phyloP scores from a whole-genome alignment of 495 filamentous ascomycete species.

The Barbatosphaeria neglecta region DNA sequence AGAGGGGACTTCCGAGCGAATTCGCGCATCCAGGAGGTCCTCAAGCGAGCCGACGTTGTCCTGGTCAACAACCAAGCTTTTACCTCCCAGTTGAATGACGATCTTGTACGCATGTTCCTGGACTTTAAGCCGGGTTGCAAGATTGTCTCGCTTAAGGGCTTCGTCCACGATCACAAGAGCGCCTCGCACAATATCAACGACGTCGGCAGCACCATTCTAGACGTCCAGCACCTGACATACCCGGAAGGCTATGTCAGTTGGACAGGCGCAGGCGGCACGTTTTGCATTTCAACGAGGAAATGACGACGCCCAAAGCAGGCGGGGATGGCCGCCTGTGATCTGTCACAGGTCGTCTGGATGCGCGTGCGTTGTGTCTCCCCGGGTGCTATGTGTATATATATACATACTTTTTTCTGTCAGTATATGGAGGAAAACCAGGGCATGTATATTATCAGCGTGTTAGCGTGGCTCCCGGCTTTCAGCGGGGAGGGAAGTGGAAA shows the following conservation, averaged over 20 bases:
- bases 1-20: constrained; percentile 76
- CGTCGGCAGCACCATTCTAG: constrained; percentile 61
- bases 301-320: constrained; percentile 3
- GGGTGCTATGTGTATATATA: too few relatives aligned
- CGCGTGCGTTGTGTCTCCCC: too few relatives aligned
- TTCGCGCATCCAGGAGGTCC: constrained; percentile 51
- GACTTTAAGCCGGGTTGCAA: constrained; percentile 87
- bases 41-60: constrained; percentile 81
- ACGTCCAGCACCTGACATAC: constrained; percentile 64
- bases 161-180: constrained; percentile 33
- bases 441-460: too few relatives aligned
- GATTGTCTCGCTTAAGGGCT: constrained; percentile 50
- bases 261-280: constrained; percentile 73
- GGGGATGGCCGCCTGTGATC: neutral
- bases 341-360: too few relatives aligned
- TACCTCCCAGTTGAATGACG: constrained; percentile 70
- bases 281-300: constrained; percentile 82
- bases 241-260: constrained; percentile 81
- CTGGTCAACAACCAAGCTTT: constrained; percentile 98
- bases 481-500: too few relatives aligned
- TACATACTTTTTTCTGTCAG: neutral
- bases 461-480: too few relatives aligned
- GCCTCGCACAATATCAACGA: constrained; percentile 33
- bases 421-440: neutral
- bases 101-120: constrained; percentile 79